Conservation (phyloP, 1,284 basidiomycete genomes). For the Kalmanozyma brasiliensis region DNA sequence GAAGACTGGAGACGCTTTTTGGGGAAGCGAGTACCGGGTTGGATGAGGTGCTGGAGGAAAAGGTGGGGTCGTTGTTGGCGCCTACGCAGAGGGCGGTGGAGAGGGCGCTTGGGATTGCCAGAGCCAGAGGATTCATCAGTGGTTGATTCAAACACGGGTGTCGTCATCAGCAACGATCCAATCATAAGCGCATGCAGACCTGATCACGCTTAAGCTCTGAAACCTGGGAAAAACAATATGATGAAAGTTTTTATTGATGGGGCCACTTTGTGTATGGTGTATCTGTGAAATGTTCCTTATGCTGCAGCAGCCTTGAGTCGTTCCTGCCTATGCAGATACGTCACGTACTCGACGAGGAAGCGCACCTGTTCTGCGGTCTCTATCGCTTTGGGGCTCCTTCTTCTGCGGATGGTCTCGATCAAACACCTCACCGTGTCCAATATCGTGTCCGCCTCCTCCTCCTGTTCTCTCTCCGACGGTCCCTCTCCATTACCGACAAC, state of each 20-base stretch:
- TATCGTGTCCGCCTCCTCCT: slow-evolving; percentile 28
- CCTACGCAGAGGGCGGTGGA: slow-evolving; percentile 24
- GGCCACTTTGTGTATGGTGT: no score
- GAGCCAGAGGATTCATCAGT: slow-evolving; percentile 5
- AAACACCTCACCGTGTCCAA: slow-evolving; percentile 41
- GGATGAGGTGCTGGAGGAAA: slow-evolving; percentile 18
- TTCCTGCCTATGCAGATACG: slow-evolving; percentile 55
- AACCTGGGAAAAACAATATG: no score
- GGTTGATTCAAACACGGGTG: no score
- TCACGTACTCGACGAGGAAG: slow-evolving; percentile 57
- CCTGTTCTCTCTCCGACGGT: slow-evolving; percentile 2
- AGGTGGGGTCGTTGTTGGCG: slow-evolving; percentile 7
- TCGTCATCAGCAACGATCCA: no score
- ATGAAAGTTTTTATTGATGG: no score
- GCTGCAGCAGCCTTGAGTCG: slow-evolving; percentile 1
- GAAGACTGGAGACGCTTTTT: slow-evolving; percentile 12
- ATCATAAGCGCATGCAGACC: no score
- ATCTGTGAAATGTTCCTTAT: no score
- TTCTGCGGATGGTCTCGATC: slow-evolving; percentile 57
- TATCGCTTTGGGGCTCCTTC: slow-evolving; percentile 64
- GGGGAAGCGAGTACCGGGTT: slow-evolving; percentile 5
- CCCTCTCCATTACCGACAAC: background rate
- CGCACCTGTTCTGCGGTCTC: slow-evolving; percentile 67
- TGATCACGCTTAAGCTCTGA: no score
- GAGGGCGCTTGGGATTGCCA: slow-evolving; percentile 15